Evolutionary conservation across 768 basidiomycete genomes (phyloP), one percentile per base, ranked within the genome.

Genomic region (Tylopilus sp.): DNA sequence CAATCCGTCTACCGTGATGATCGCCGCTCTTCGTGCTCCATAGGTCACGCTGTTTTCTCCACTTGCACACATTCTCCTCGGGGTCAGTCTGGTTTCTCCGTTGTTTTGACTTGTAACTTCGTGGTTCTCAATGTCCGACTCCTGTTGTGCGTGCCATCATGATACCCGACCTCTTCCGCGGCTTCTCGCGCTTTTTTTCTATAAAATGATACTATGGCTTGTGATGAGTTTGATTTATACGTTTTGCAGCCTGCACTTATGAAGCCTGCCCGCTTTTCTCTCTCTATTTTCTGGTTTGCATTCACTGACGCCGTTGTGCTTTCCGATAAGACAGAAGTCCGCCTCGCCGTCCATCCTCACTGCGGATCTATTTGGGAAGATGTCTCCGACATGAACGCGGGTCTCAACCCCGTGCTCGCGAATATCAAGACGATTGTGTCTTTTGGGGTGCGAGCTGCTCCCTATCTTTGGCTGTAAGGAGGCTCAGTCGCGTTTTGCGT

Each of bases 301-400:
- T 36, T 46, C 22, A 31, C 66, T 65, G 42, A 68, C 43, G 44
- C 45, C 6, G 29, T 17, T 1, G 4, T 38, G 10, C 31, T 43
- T 1, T 34, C 53, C 14, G 36, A 62, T 19, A 54, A 54, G 21
- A 41, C 52, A 0, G 42, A 45, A 6, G 63, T 80, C 16, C 74
- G 74, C 43, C 77, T 83, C 19, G 79, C 77, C 17, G 71, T 83
- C 4, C 62, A 63, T 19, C 79, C 79, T 8, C 57, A 57, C 2
- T 83, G 81, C 25, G 79, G 77, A 4, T 55, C 64, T 3, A 60
- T 80, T 1, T 58, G 55, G 46, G 78, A 76, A 3, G 70, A 58
- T 4, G 66, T 72, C 5, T 68, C 77, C 3, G 76, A 82, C 53
- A 70, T 79, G 16, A 83, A 80, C 40, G 78, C 76, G 0, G 82